Conservation (phyloP, 768 basidiomycete species). For the Pholiota conissans region DNA sequence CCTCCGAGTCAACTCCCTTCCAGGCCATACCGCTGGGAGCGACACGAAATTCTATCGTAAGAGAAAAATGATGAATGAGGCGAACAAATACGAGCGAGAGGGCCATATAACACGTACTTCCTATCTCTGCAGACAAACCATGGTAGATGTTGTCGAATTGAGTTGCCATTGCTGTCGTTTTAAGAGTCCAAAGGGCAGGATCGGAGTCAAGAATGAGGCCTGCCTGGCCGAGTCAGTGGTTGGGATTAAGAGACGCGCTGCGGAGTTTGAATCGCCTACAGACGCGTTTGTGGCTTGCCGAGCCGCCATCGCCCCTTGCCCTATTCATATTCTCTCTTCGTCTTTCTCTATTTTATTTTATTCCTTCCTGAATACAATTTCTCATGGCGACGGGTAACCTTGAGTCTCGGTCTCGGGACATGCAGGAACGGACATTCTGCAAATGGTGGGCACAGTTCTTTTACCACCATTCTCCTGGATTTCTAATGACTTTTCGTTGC, state of each 20-base stretch:
- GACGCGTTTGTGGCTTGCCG: slow-evolving; percentile 29
- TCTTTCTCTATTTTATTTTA: slow-evolving; percentile 5
- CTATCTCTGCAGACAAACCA: slow-evolving; percentile 67
- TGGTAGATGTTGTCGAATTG: slow-evolving; percentile 89
- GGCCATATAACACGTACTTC: slow-evolving; percentile 67
- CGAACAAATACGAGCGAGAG: background rate
- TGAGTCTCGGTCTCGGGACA: slow-evolving; percentile 61
- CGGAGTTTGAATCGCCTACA: slow-evolving; percentile 37
- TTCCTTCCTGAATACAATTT: slow-evolving; percentile 1
- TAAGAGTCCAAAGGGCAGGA: background rate
- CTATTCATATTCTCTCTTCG: slow-evolving; percentile 1
- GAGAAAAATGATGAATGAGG: slow-evolving; percentile 13
- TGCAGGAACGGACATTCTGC: slow-evolving; percentile 84
- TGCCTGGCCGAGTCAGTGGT: slow-evolving; percentile 17
- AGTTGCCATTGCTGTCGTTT: slow-evolving; percentile 42
- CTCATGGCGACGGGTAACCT: slow-evolving; percentile 41
- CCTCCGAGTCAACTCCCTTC: slow-evolving; percentile 76
- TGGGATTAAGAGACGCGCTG: slow-evolving; percentile 36
- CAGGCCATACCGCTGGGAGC: slow-evolving; percentile 92
- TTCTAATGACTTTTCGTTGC: slow-evolving; percentile 1
- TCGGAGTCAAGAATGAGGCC: slow-evolving; percentile 4
- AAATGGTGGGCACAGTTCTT: slow-evolving; percentile 64
- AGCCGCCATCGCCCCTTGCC: background rate
- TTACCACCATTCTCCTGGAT: background rate
- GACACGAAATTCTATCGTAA: slow-evolving; percentile 76